Evolutionary conservation across 2,329 filamentous ascomycete genomes (phyloP), one percentile per base, ranked within the genome.

Genomic region (Ophiostoma fasciatum): DNA sequence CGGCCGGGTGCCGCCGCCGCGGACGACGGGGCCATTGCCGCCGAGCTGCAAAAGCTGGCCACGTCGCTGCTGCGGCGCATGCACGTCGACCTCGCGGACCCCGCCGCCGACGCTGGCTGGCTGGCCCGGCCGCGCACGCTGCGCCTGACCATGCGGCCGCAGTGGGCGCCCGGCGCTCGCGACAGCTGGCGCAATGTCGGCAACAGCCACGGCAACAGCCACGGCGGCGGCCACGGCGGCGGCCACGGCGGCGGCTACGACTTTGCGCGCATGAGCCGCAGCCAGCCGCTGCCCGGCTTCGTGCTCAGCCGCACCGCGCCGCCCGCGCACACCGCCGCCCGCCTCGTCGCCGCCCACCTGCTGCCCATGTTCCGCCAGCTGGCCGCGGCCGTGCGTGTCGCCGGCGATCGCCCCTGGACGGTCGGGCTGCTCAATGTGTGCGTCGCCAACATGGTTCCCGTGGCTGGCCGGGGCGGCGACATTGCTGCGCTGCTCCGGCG

Each of bases 381-480:
- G 17, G 42, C 42, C 0, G 38, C 39, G 4, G 25, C 35, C 2
- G 36, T 38, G n/a, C 27, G 23, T 3, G 25, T 18, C 26, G 10
- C 20, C 12, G 13, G 20, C 3, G 11, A 18, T 7, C 18, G 25
- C 45, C 67, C 64, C 8, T 93, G 82, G 80, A 82, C 88, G 45
- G 56, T 94, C 14, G 82, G 80, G 44, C 60, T 96, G 35, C 63
- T 96, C 40, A 96, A 94, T 45, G 62, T 96, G 17, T 87, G 83
- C 31, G 85, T 82, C 7, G 80, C 82, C 12, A 93, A 94, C 51
- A 88, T 96, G 77, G 67, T 67, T 2, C 61, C 68, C 28, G 63
- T 61, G 13, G 72, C 69, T 9, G 69, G 67, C 21, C 62, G 59
- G n/a, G 82, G 82, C 1, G 66, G 80, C 44, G 77, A 94, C 49